Conservation (phyloP, 106 monocot genomes). For the Vanilla planifolia region DNA sequence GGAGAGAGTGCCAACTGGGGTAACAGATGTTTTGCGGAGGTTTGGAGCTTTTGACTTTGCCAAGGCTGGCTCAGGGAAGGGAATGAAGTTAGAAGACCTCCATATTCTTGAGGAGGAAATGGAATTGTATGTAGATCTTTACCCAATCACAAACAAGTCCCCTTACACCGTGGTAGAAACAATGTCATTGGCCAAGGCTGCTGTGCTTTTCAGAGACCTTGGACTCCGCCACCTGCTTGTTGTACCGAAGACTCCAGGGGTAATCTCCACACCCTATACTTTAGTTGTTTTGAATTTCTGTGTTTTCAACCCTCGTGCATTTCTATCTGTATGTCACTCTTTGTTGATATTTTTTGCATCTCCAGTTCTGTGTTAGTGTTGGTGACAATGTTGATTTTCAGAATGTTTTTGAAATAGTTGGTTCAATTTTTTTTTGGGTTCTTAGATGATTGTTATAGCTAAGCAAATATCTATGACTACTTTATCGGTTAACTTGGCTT, state of each 20-base stretch:
- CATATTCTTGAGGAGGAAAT: slow-evolving; percentile 48
- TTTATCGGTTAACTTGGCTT: neutral
- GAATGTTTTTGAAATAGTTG: neutral
- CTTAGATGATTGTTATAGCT: neutral
- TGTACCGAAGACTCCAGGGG: slow-evolving; percentile 57
- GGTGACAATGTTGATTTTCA: neutral
- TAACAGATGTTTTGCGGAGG: slow-evolving; percentile 13
- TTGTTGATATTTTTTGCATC: neutral
- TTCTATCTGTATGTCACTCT: too few species aligned
- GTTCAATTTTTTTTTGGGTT: neutral
- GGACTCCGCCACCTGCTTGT: slow-evolving; percentile 57
- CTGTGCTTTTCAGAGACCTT: slow-evolving; percentile 50
- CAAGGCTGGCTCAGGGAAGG: slow-evolving; percentile 55
- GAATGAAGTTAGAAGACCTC: slow-evolving; percentile 53
- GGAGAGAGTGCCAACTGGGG: slow-evolving; percentile 37
- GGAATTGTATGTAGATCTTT: slow-evolving; percentile 72
- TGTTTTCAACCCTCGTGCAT: neutral
- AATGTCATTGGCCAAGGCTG: slow-evolving; percentile 64
- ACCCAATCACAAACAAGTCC: slow-evolving; percentile 52
- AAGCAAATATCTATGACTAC: neutral
- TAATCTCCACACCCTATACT: slow-evolving; percentile 18
- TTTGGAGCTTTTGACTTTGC: slow-evolving; percentile 60
- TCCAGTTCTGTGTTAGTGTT: neutral
- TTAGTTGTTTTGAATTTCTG: neutral
- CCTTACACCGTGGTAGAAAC: slow-evolving; percentile 64